These are phyloP conservation scores for Calcarisporium arbuscula DNA, from an alignment of 2,329 filamentous ascomycete genomes.

Conservation along the genomic window DNA sequence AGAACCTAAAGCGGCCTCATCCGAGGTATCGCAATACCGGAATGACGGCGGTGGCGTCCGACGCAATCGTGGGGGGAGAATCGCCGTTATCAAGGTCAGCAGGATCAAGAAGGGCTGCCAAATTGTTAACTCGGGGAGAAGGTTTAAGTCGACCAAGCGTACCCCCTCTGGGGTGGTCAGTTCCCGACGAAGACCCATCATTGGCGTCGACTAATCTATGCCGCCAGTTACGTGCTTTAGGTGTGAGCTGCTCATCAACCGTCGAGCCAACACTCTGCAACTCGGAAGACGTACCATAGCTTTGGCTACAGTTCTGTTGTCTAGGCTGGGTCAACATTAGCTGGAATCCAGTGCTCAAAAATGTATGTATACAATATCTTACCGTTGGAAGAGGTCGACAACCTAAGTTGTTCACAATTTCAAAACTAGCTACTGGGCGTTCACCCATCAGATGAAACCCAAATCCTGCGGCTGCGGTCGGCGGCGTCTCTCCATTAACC, in stretches of 20 bases:
- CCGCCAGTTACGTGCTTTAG: no score
- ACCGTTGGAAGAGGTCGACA: constrained; percentile 30
- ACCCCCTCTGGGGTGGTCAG: no score
- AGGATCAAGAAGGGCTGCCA: constrained; percentile 8
- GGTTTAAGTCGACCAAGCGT: constrained; percentile 17
- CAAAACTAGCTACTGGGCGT: constrained; percentile 37
- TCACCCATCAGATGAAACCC: constrained; percentile 40
- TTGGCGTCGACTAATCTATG: no score
- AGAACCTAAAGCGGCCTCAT: no score
- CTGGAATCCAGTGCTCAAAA: neutral
- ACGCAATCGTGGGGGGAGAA: constrained; percentile 1
- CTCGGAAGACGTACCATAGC: no score
- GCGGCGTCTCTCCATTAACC: constrained; percentile 40
- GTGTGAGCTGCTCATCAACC: no score
- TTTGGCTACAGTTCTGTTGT: no score
- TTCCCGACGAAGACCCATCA: no score
- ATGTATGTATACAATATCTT: constrained; percentile 7
- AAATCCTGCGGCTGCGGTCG: constrained; percentile 44
- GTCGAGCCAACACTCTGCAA: no score
- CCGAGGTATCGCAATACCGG: no score
- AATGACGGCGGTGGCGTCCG: constrained; percentile 17
- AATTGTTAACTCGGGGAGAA: constrained; percentile 18
- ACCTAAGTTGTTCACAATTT: constrained; percentile 33
- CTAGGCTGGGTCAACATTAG: no score
- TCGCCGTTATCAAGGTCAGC: constrained; percentile 1